phyloP scores from a whole-genome alignment of 1,284 basidiomycete species.

The Psilocybe mexicana region DNA sequence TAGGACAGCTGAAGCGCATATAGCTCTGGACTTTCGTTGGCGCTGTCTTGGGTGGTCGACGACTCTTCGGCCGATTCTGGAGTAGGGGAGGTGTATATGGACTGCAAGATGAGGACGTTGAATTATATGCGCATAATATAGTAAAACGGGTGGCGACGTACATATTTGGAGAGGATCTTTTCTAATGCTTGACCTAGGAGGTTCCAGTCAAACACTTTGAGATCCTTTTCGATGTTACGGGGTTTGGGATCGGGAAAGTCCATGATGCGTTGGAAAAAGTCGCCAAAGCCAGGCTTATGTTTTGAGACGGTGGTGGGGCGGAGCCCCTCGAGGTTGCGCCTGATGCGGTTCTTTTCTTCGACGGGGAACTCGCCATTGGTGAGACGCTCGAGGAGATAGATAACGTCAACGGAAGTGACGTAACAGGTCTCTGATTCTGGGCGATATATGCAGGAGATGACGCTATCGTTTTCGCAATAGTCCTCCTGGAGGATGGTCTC shows the following conservation, averaged over 20 bases:
- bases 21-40: slow-evolving; percentile 28
- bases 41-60: slow-evolving; percentile 32
- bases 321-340: slow-evolving; percentile 92
- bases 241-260: slow-evolving; percentile 92
- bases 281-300: slow-evolving; percentile 75
- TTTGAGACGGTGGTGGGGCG: slow-evolving; percentile 91
- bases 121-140: slow-evolving; percentile 12
- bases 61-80: slow-evolving; percentile 34
- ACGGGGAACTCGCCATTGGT: slow-evolving; percentile 85
- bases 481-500: slow-evolving; percentile 60
- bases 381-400: slow-evolving; percentile 88
- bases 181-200: slow-evolving; percentile 79
- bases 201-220: slow-evolving; percentile 97
- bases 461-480: slow-evolving; percentile 56
- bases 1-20: slow-evolving; percentile 27
- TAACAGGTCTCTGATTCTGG: slow-evolving; percentile 79
- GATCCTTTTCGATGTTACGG: slow-evolving; percentile 95
- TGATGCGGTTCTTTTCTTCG: slow-evolving; percentile 95
- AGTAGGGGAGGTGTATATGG: slow-evolving; percentile 42
- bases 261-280: slow-evolving; percentile 95
- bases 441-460: slow-evolving; percentile 90
- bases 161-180: slow-evolving; percentile 95
- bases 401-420: slow-evolving; percentile 94
- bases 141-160: slow-evolving; percentile 43
- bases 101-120: slow-evolving; percentile 30